Percentiles rank a stretch among this genome's conserved stretches.
Conservation (phyloP, 345 rosid genomes). For the Lepidium sativum region DNA sequence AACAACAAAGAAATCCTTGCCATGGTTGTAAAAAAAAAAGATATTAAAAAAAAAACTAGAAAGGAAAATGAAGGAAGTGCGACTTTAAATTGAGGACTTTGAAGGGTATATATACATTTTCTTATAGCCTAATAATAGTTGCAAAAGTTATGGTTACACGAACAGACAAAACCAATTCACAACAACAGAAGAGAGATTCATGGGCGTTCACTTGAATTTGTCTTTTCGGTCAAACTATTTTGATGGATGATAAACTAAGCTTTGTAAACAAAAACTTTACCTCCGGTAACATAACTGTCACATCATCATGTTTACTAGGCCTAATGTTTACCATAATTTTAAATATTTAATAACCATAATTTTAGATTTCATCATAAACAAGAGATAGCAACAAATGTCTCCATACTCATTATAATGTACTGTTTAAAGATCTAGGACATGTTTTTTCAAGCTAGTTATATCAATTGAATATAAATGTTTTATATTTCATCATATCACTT, state of each 20-base stretch:
- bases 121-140: constrained; percentile 4
- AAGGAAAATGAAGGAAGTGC: constrained; percentile 21
- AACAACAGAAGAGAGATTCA: constrained; percentile 4
- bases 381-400: too few relatives aligned
- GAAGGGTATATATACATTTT: constrained; percentile 11
- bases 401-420: too few relatives aligned
- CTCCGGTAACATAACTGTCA: too few relatives aligned
- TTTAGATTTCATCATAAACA: too few relatives aligned
- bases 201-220: constrained; percentile 8
- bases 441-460: neutral
- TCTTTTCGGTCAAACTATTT: neutral
- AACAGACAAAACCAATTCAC: neutral
- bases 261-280: neutral
- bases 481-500: neutral
- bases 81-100: neutral
- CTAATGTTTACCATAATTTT: too few relatives aligned
- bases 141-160: neutral
- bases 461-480: neutral
- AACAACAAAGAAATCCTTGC: constrained; percentile 32
- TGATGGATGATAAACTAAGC: neutral
- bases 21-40: constrained; percentile 19
- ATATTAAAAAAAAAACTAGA: neutral
- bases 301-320: too few relatives aligned
- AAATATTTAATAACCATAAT: too few relatives aligned
- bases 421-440: too few relatives aligned